Evolutionary conservation across 495 filamentous ascomycete species (phyloP), one percentile per base, ranked within the genome.

Genomic region (Apiosordaria backusii): DNA sequence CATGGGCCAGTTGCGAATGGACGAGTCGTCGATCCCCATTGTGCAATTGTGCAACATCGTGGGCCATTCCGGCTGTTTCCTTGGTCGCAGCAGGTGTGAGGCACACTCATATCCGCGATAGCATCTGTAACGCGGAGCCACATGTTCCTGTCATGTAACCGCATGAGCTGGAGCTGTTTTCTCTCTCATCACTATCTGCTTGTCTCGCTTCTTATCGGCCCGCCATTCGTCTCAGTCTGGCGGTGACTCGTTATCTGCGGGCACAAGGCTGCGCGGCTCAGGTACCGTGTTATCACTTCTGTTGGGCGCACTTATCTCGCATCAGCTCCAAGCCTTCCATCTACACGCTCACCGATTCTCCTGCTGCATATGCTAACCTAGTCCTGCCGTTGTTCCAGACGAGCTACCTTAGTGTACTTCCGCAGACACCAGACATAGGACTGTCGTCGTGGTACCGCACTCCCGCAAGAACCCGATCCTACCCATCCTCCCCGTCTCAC

Each of bases 301-400:
- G 57, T 45, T n/a, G 26, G 27, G n/a, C 18, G 52, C 40, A 29
- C 60, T 65, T 72, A 75, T 75, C 73, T 73, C 65, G 70, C 72
- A 69, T 67, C 19, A 25, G 45, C 60, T 63, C 35, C 57, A 15
- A 21, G 45, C n/a, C 58, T 55, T 61, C 59, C 50, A 35, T 4
- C 29, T 61, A 21, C 60, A 26, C 57, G 40, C 63, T 75, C 67
- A 71, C 69, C 71, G 67, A 69, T 67, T 63, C 57, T 71, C 22
- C n/a, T 67, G 54, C 59, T 63, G 67, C 64, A 65, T 62, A 64
- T 55, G 65, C 65, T 67, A 65, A 67, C 60, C 27, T 24, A 60
- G 19, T 23, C 23, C 59, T 63, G 58, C 64, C 50, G 50, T 53
- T n/a, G 3, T 21, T 59, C 5, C 50, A 23, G 58, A 24, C 59